Percentiles rank a stretch among this genome's conserved stretches.
These are phyloP conservation scores for Blastobotrys buckinghamii DNA, from an alignment of 1,139 yeast species.

Conservation along the genomic window DNA sequence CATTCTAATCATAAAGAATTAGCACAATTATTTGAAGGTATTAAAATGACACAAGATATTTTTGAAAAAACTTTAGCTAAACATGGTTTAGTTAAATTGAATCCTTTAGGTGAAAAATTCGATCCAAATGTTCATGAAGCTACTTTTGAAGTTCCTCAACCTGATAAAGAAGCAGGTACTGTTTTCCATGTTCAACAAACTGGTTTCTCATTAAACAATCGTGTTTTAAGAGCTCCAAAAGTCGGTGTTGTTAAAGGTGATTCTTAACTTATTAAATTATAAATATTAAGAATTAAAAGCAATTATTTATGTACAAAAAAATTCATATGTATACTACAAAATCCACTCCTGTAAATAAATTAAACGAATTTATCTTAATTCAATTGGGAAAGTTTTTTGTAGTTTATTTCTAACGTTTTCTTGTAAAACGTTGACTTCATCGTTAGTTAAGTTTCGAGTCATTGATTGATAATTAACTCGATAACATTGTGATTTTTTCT, in stretches of 20 bases:
- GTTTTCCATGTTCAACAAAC: conserved; percentile 90
- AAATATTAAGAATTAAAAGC: background rate
- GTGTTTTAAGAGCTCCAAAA: conserved; percentile 94
- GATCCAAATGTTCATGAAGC: conserved; percentile 95
- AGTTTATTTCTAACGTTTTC: conserved; percentile 54
- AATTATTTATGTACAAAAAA: background rate
- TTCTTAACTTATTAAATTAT: conserved; percentile 14
- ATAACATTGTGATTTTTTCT: conserved; percentile 74
- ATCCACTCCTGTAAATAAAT: background rate
- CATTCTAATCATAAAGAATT: conserved; percentile 46
- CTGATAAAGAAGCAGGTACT: conserved; percentile 88
- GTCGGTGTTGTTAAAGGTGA: conserved; percentile 80
- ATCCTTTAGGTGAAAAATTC: conserved; percentile 79
- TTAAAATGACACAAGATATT: conserved; percentile 81
- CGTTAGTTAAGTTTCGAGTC: conserved; percentile 85
- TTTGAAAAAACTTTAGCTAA: conserved; percentile 77
- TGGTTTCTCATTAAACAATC: conserved; percentile 78
- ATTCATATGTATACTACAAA: background rate
- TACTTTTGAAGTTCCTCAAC: conserved; percentile 80
- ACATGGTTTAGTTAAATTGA: conserved; percentile 76
- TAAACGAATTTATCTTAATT: conserved; percentile 44
- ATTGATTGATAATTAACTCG: conserved; percentile 89
- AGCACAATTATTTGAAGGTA: conserved; percentile 78
- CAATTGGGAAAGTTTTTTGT: conserved; percentile 48
- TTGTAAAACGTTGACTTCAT: conserved; percentile 70